Evolutionary conservation across 108 stramenopile species (phyloP), one percentile per base, ranked within the genome.

Genomic region (Epithemia pelagica): DNA sequence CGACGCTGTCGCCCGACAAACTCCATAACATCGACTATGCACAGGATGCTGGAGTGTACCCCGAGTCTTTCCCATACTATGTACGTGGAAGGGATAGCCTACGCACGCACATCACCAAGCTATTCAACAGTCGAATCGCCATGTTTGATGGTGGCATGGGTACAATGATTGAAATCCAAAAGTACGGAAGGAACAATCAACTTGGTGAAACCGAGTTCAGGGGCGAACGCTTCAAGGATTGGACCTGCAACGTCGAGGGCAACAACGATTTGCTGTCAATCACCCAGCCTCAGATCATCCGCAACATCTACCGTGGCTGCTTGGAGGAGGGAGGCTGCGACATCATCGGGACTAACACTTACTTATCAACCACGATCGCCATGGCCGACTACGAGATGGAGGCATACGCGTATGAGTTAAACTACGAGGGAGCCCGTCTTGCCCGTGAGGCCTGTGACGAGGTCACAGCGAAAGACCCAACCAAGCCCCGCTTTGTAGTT

Each of bases 361-460:
- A 96, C 83, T 89, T 87, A 27, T 90, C 91, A 10, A 97, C 95
- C 5, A 91, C 91, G 56, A 95, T 97, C 64, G 96, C 96, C 69
- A 94, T 92, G 86, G 96, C 92, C n/a, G 96, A 97, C 68, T 97
- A 97, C 72, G 77, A 89, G 59, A 96, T 97, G 95, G 94, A 97
- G 75, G 75, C 66, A 23, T 86, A 89, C 18, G 94, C 82, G 56
- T 91, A 93, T 62, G 96, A 97, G 77, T 72, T 97, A 31, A 97
- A 97, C 85, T 92, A 90, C 67, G 78, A 83, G 60, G 77, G 80
- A 32, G 94, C 96, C 23, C 74, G 90, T 32, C 68, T 97, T 28
- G 96, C 96, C 0, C 91, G 93, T 61, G 93, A 95, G 82, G 96
- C 82, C 15, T 93, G 92, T 66, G 96, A 97, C 59, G 93, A 94